A percentile compares a stretch with the other conserved stretches of the same genome.
Conservation (phyloP, 345 rosid genomes). For the Erucastrum elatum region DNA sequence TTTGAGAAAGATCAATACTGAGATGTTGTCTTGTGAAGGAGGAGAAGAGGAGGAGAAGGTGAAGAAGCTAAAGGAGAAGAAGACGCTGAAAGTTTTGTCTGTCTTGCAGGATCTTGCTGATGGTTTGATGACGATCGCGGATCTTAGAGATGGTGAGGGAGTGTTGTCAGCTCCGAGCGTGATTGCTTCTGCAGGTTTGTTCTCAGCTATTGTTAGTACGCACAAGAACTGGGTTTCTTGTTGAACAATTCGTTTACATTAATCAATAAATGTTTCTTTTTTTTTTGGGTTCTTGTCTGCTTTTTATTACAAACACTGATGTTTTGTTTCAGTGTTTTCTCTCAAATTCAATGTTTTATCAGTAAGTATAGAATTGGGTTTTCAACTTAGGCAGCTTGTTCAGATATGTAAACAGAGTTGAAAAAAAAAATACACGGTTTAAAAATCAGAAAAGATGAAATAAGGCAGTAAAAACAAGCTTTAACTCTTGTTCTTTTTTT, state of each 20-base stretch:
- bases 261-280: conserved; percentile 5
- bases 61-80: conserved; percentile 67
- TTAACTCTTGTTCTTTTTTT: neutral
- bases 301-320: neutral
- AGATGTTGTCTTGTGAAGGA: conserved; percentile 42
- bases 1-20: conserved; percentile 56
- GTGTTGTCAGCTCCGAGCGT: conserved; percentile 52
- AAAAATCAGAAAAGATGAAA: neutral
- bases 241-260: conserved; percentile 30
- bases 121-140: conserved; percentile 76
- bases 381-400: neutral
- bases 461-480: conserved; percentile 18
- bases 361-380: neutral
- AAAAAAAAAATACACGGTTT: conserved; percentile 11
- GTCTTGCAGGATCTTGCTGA: conserved; percentile 83
- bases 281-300: neutral
- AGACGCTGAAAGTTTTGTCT: conserved; percentile 66
- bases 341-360: neutral
- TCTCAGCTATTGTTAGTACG: conserved; percentile 84
- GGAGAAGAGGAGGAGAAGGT: conserved; percentile 56
- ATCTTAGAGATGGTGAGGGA: conserved; percentile 72
- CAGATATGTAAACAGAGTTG: conserved; percentile 25
- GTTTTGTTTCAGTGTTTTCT: neutral
- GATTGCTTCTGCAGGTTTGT: conserved; percentile 70
- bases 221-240: conserved; percentile 92